Percentiles rank a stretch among this genome's conserved stretches.
Conservation (phyloP, 2,329 filamentous ascomycete genomes). For the Colletotrichum sp. region DNA sequence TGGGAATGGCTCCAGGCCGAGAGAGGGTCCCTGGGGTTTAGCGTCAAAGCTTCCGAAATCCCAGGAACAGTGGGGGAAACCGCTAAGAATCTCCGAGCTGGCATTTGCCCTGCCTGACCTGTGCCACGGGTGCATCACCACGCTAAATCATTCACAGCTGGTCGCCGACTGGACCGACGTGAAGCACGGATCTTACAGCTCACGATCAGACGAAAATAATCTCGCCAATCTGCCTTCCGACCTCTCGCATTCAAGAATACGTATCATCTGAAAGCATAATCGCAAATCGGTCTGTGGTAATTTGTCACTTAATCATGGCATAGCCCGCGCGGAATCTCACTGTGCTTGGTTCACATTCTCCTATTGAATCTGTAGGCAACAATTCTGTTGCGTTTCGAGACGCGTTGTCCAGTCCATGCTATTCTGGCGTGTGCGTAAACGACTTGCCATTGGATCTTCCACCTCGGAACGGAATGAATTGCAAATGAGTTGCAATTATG, state of each 20-base stretch:
- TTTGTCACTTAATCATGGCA: not conserved
- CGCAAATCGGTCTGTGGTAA: not conserved
- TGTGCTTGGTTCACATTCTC: not conserved
- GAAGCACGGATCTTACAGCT: not conserved
- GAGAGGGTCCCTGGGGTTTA: slow-evolving; percentile 3
- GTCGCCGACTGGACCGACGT: not conserved
- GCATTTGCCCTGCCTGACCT: not conserved
- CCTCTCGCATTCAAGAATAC: not conserved
- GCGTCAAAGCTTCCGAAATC: slow-evolving; percentile 4
- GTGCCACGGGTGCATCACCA: not conserved
- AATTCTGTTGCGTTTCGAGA: not conserved
- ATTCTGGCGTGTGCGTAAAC: not conserved
- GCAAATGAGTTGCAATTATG: not conserved
- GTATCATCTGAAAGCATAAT: not conserved
- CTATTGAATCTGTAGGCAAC: not conserved
- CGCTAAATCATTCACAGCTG: not conserved
- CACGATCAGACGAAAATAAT: slow-evolving; percentile 1
- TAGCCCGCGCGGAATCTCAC: not conserved
- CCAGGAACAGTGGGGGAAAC: not conserved
- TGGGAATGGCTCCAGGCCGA: not conserved
- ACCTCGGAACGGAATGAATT: not conserved
- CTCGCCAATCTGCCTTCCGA: not conserved
- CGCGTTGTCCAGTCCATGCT: not conserved
- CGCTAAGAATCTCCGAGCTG: not conserved
- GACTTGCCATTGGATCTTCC: not conserved